Base-by-base conservation (phyloP, 1,284 basidiomycete genomes). In the Puccinia novopanici region DNA sequence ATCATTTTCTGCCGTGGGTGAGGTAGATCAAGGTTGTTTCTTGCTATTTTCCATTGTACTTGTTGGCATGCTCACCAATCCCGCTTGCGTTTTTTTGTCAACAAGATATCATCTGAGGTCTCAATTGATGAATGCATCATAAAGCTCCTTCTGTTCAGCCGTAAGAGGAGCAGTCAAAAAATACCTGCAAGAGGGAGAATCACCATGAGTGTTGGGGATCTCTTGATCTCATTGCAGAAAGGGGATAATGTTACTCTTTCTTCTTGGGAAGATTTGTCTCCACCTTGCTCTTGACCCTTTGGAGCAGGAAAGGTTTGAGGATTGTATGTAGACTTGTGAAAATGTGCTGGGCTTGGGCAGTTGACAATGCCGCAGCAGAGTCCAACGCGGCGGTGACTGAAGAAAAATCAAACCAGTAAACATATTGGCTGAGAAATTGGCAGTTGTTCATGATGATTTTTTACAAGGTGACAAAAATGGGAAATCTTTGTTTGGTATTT, bases 221-320 rank as follows among this genome's bases (percentile, higher is more conserved):
- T n/a, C n/a, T 70, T 13, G 37, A 65, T 40, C 24, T n/a, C 30
- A 52, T n/a, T 63, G 59, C 67, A 27, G 54, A 73, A 24, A 8
- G 13, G 27, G 9, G 52, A 54, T 54, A n/a, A 54, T 83, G 82
- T 52, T 83, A 98, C 87, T 98, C 95, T 86, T 96, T 98, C 88
- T 98, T 98, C 22, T 87, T 87, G 13, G 89, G 89, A 12, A 98
- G 88, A 74, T 90, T 89, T 76, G 90, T 89, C 85, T 95, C 93
- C 12, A 98, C 95, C 82, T 99, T 96, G 27, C 88, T 90, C 86
- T 98, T 98, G 82, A 98, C 89, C 24, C 95, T 90, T 12, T 95
- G 91, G 0, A 98, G 88, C n/a, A 98, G 89, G 89, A 97, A 98
- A 0, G 96, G 96, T 83, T 95, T 94, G 55, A 99, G 90, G 83